Evolutionary conservation across 495 filamentous ascomycete genomes (phyloP), one percentile per base, ranked within the genome.

Genomic region (Neurospora sp.): DNA sequence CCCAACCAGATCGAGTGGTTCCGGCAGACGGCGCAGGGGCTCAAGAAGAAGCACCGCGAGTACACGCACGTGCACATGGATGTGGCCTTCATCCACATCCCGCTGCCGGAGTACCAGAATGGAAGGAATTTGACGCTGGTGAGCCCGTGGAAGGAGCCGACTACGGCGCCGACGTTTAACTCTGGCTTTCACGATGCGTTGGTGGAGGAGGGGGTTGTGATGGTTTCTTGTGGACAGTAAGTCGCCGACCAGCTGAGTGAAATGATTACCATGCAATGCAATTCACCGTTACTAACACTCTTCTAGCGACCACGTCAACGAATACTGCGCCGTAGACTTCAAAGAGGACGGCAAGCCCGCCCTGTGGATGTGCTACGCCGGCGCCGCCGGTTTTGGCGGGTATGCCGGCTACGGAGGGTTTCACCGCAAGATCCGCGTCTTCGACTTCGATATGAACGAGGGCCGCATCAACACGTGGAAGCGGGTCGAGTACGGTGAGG

Each of bases 331-430:
- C 76, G 85, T 97, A 15, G 86, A 85, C n/a, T 80, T 79, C 39
- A 79, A 85, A 69, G 79, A 86, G 8, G 78, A 85, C 72, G 86
- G 81, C 73, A 89, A 90, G 71, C 90, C 90, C 2, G 90, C 90
- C 19, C 84, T 98, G n/a, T 99, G 96, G 96, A 97, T 99, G 94
- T 99, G 96, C 83, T 97, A 98, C 82, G 96, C 89, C 5, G 96
- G 96, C 62, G 96, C 90, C 19, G 84, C 86, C 40, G 96, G 96
- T 1, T 94, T 98, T 78, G 96, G 96, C 48, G 96, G 96, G 1
- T 99, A 99, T 80, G 96, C 92, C 39, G 94, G 94, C 10, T 98
- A 96, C 74, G 89, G 88, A 36, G 92, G 90, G 13, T 98, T 92
- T 80, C 89, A 93, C 75, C 90, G 96, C 36, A 89, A 93, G 72